Evolutionary conservation across 148 eudicot species (phyloP), one percentile per base, ranked within the genome.

Genomic region (Diospyros kaki): DNA sequence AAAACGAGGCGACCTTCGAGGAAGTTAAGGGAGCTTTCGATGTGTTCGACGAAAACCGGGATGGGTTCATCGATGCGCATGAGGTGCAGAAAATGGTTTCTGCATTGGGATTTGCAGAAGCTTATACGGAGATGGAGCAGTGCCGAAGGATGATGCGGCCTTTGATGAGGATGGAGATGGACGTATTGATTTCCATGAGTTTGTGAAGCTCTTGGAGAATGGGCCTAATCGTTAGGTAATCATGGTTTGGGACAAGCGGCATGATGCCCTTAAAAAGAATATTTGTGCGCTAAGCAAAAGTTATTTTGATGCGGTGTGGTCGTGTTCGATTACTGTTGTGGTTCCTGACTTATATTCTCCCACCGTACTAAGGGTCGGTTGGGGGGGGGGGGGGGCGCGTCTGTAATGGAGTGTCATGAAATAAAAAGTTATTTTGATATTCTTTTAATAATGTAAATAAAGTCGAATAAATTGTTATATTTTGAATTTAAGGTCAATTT

Each of bases 41-140:
- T 18, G 77, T 91, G 65, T 91, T 91, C 74, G 93, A 91, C 81
- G 72, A 77, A 52, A 89, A 91, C 43, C 63, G 53, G 54, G 93
- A 91, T 78, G 91, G 96, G 46, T 86, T 79, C 44, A 86, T 91
- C 50, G 96, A 89, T 82, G 86, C 82, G 9, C 44, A 67, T 13
- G 96, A 89, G 48, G 58, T 91, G 74, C 61, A 76, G 46, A 80
- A 69, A 68, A 82, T 91, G 38, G 71, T 91, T 51, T 74, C 64
- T 61, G 61, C 13, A 6, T 64, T 91, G 75, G 91, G 96, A 0
- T 73, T 81, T 9, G 15, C 12, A 8, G 81, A 71, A 61, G 81
- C 74, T 42, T 28, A 0, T 28, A 66, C 76, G 0, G 74, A 81
- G 64, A 64, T 67, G 44, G 81, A 64, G 28, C 28, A 28, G 38